Conservation (phyloP, 192 early-diverging fungal species). For the Coemansia sp. region DNA sequence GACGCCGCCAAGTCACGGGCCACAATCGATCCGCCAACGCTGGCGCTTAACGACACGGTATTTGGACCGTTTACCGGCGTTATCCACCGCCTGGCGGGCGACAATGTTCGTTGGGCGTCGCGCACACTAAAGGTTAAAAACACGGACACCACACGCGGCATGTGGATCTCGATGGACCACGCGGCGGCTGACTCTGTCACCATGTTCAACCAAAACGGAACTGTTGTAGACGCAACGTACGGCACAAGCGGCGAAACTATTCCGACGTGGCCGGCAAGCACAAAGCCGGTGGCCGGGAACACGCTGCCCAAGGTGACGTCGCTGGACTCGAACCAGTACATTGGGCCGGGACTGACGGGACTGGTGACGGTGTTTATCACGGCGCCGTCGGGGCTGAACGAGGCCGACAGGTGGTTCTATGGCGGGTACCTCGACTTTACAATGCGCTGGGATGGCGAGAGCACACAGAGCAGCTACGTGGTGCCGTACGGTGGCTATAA, state of each 20-base stretch:
- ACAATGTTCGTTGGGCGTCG: slow-evolving; percentile 5
- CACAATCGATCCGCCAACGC: slow-evolving; percentile 52
- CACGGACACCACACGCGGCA: slow-evolving; percentile 11
- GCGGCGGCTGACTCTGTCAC: slow-evolving; percentile 32
- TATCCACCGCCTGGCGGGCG: neutral
- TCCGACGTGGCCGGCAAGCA: slow-evolving; percentile 13
- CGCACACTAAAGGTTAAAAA: slow-evolving; percentile 24
- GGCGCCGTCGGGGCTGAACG: slow-evolving; percentile 19
- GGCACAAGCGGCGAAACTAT: neutral
- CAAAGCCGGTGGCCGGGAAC: neutral
- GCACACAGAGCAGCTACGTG: neutral
- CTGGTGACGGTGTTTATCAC: slow-evolving; percentile 9
- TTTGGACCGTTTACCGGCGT: neutral
- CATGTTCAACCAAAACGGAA: slow-evolving; percentile 21
- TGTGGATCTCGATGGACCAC: slow-evolving; percentile 6
- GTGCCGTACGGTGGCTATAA: slow-evolving; percentile 48
- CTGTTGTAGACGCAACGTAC: neutral
- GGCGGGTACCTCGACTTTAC: slow-evolving; percentile 42
- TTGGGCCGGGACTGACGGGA: slow-evolving; percentile 15
- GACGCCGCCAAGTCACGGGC: slow-evolving; percentile 54
- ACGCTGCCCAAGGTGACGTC: slow-evolving; percentile 5
- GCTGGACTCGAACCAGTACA: neutral
- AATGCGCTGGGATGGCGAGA: slow-evolving; percentile 13
- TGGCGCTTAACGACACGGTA: slow-evolving; percentile 52
- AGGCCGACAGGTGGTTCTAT: slow-evolving; percentile 48